These are phyloP conservation scores for Cercospora zeina DNA, from an alignment of 2,329 filamentous ascomycete species.

Conservation along the genomic window DNA sequence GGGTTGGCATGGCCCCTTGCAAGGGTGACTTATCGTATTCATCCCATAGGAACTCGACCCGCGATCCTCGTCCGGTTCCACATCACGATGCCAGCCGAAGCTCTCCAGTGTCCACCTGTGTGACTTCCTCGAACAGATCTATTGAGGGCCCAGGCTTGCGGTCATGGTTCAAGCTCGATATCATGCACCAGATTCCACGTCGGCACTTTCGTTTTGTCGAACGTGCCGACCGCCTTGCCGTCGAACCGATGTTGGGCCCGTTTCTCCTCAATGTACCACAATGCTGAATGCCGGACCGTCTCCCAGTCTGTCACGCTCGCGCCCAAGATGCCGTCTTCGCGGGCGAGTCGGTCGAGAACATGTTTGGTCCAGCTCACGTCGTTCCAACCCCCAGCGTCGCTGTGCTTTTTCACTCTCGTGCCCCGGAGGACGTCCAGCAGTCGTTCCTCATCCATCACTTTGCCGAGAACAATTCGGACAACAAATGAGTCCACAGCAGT, in stretches of 20 bases:
- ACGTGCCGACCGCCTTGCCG: slow-evolving; percentile 12
- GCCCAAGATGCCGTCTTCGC: slow-evolving; percentile 12
- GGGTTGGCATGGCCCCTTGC: slow-evolving; percentile 10
- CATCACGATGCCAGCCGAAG: slow-evolving; percentile 1
- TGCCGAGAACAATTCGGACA: slow-evolving; percentile 9
- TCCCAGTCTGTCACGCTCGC: slow-evolving; percentile 14
- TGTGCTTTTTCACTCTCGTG: slow-evolving; percentile 15
- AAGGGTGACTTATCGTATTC: slow-evolving; percentile 8
- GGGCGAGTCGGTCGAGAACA: slow-evolving; percentile 7
- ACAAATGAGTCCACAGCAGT: slow-evolving; percentile 13
- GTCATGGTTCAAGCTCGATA: slow-evolving; percentile 14
- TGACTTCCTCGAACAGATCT: not conserved
- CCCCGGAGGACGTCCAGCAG: slow-evolving; percentile 11
- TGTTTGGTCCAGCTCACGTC: slow-evolving; percentile 12
- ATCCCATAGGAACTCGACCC: slow-evolving; percentile 9
- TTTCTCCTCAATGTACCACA: slow-evolving; percentile 16
- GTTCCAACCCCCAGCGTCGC: slow-evolving; percentile 15
- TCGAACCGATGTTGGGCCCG: slow-evolving; percentile 12
- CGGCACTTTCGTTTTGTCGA: slow-evolving; percentile 15
- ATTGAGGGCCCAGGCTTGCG: not conserved
- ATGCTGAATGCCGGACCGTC: slow-evolving; percentile 11
- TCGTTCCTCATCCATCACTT: slow-evolving; percentile 13
- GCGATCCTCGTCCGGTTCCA: slow-evolving; percentile 12
- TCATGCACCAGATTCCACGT: slow-evolving; percentile 16
- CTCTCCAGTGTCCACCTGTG: not conserved